Evolutionary conservation across 2,329 filamentous ascomycete genomes (phyloP), one percentile per base, ranked within the genome.

Genomic region (Claviceps purpurea): DNA sequence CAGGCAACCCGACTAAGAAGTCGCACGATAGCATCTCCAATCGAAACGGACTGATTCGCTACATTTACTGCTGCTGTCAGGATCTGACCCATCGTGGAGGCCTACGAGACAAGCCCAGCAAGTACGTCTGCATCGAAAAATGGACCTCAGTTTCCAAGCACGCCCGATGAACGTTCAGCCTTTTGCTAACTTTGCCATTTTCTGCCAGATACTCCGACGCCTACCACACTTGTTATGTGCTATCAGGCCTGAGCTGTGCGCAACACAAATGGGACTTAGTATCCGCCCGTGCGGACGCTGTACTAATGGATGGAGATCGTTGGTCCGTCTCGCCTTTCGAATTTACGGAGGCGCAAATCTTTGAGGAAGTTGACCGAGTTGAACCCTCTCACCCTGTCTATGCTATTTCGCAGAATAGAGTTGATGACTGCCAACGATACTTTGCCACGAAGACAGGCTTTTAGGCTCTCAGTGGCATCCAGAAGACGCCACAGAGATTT

Each of bases 181-280:
- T 37, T 3, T 42, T 24, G 37, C 50, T 56, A 49, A 56, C 50
- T 22, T 34, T 41, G 22, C 39, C 16, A 48, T n/a, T 41, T 48
- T 24, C 48, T 18, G 10, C 43, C 55, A 89, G 86, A 61, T 75
- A 76, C 55, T 83, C 89, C 4, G 91, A 97, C 70, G 84, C 85
- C 48, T 96, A 97, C 63, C 91, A 97, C 69, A 89, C 89, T 45
- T 93, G 87, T 70, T 97, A 97, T 70, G 88, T 90, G 34, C 77
- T 97, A 20, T 83, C 85, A 22, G 91, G 91, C 5, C 74, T 97
- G 58, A 93, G 87, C 65, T 85, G 83, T 50, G 84, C 85, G 24
- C 88, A 95, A 69, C 79, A 95, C 65, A 72, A 75, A 60, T 81
- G 77, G 77, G 67, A 70, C 56, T 68, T 79, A 60, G 62, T 57